Conservation (phyloP, 2,329 filamentous ascomycete genomes). For the Lizonia empirigonia region DNA sequence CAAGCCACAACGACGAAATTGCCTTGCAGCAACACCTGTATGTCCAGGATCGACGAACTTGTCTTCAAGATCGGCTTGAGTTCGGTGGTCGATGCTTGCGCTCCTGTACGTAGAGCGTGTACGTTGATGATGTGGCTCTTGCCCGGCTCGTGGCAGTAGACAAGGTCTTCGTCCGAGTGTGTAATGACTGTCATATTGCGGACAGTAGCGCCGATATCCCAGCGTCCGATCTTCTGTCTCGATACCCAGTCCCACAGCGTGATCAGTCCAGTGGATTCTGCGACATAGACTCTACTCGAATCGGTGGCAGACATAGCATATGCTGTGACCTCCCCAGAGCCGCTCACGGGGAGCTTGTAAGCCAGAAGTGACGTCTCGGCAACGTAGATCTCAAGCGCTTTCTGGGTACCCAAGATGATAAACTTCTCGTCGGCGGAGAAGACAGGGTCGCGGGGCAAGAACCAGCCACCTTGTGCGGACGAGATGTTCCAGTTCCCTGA, state of each 20-base stretch:
- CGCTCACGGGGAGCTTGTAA: slow-evolving; percentile 65
- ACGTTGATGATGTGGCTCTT: slow-evolving; percentile 49
- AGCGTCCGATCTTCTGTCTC: slow-evolving; percentile 51
- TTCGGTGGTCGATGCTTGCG: slow-evolving; percentile 37
- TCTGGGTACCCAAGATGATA: slow-evolving; percentile 75
- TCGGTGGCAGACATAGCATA: slow-evolving; percentile 60
- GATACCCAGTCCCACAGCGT: slow-evolving; percentile 65
- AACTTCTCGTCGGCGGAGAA: slow-evolving; percentile 64
- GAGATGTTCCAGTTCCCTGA: slow-evolving; percentile 47
- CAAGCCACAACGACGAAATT: slow-evolving; percentile 63
- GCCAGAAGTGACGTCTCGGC: slow-evolving; percentile 79
- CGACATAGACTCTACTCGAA: slow-evolving; percentile 59
- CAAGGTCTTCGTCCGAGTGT: slow-evolving; percentile 40
- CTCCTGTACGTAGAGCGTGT: slow-evolving; percentile 40
- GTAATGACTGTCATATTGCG: slow-evolving; percentile 40
- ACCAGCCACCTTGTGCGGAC: slow-evolving; percentile 59
- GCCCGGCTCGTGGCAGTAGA: slow-evolving; percentile 50
- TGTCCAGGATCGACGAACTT: slow-evolving; percentile 42
- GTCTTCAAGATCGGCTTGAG: slow-evolving; percentile 46
- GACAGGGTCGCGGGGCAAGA: slow-evolving; percentile 61
- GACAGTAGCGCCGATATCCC: slow-evolving; percentile 50
- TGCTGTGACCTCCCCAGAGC: slow-evolving; percentile 53
- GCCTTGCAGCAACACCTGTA: slow-evolving; percentile 59
- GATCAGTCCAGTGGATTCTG: slow-evolving; percentile 57
- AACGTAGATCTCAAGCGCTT: slow-evolving; percentile 80